Base-by-base conservation (phyloP, 2,329 filamentous ascomycete genomes). In the Sclerotinia minor region DNA sequence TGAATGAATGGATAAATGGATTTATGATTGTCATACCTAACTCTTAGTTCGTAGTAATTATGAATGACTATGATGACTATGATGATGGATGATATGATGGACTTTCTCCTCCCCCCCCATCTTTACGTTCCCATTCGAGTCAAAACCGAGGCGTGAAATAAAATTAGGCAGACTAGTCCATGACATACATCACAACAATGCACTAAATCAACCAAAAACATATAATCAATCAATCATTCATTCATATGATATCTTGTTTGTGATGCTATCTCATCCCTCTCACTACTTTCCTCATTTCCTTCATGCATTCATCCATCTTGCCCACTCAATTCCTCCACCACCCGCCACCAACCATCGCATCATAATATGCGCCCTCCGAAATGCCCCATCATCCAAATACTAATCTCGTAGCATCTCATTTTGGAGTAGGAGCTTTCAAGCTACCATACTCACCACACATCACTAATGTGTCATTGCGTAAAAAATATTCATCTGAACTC, bases 361-460 rank as follows among this genome's bases (percentile, higher is more conserved):
- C 59, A 61, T 50, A 26, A n/a, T 19, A 50, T 50, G 32, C 32
- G 26, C 32, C n/a, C 19, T 9, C 21, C 21, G 5, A 6, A 24
- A 55, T n/a, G 32, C 26, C 53, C 45, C 47, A 63, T 50, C 60
- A 64, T 38, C 24, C 59, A 67, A 60, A 54, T 41, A 19, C n/a
- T 13, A 9, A 45, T 59, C 41, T 45, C 44, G n/a, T 53, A 32
- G 17, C 55, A 26, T 17, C 29, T 66, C 67, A 55, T 55, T 49
- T 49, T 19, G 68, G 71, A 74, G 73, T 64, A 71, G 72, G 75
- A 76, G 74, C 75, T 77, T 76, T 77, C 69, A 77, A 77, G 75
- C 75, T 70, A 76, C 75, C 73, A 68, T 67, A 71, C 74, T 73
- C 71, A 69, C 64, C 55, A 69, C 67, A 64, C 63, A 68, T 65